Percentiles rank a stretch among this genome's conserved stretches.
These are phyloP conservation scores for Cytospora piceae DNA, from an alignment of 2,329 filamentous ascomycete genomes.

Conservation along the genomic window DNA sequence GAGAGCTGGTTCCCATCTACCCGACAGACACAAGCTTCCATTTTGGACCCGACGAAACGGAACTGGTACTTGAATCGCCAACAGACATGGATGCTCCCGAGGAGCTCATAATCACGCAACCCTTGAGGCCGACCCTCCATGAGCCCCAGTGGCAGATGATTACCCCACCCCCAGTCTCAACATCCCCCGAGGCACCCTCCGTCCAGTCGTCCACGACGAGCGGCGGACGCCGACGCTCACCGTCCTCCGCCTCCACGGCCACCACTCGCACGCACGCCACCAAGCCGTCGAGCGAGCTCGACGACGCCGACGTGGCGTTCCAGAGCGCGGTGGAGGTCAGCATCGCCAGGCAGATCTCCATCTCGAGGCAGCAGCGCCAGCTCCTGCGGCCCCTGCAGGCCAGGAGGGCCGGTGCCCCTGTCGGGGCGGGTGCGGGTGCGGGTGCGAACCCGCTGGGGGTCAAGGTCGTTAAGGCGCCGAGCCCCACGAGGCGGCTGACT, in stretches of 20 bases:
- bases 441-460: constrained; percentile 28
- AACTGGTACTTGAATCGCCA: constrained; percentile 49
- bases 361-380: constrained; percentile 64
- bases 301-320: constrained; percentile 48
- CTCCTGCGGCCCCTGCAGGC: constrained; percentile 59
- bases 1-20: constrained; percentile 25
- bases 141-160: constrained; percentile 55
- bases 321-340: constrained; percentile 66
- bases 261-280: constrained; percentile 39
- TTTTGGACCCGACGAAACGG: constrained; percentile 43
- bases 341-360: constrained; percentile 69
- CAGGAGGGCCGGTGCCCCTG: constrained; percentile 25
- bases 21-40: constrained; percentile 32
- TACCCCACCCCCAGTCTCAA: constrained; percentile 43
- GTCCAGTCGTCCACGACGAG: constrained; percentile 40
- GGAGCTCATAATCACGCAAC: constrained; percentile 37
- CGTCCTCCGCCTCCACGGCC: constrained; percentile 31
- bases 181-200: constrained; percentile 39
- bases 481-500: constrained; percentile 32
- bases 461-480: constrained; percentile 32
- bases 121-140: constrained; percentile 43
- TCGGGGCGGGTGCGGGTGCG: constrained; percentile 10
- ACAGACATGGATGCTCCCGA: constrained; percentile 35
- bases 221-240: constrained; percentile 31
- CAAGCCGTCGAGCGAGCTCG: constrained; percentile 41